Evolutionary conservation across 2,329 filamentous ascomycete genomes (phyloP), one percentile per base, ranked within the genome.

Genomic region (Ascosphaera acerosa): DNA sequence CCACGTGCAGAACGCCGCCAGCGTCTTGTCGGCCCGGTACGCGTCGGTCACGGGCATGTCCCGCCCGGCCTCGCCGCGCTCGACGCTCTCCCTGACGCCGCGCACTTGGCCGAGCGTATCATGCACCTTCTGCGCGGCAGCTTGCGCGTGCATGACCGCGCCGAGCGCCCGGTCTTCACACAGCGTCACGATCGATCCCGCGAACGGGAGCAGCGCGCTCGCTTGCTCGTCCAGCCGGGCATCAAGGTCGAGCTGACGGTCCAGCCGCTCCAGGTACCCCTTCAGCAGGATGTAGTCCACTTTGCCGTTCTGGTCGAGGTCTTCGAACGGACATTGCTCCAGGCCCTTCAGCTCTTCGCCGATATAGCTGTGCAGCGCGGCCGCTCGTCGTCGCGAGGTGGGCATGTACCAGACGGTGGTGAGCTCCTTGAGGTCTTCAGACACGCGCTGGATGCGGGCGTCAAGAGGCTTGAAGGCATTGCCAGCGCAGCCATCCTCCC

Each of bases 101-200:
- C 33, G 12, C 4, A 62, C 47, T 3, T 46, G 35, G 6, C 43
- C 43, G 4, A 40, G 41, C 3, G 53, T 46, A 2, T 47, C 40
- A 18, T 54, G 44, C 2, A 68, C 43, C 16, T 48, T 43, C 16
- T 50, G 40, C 0, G 62, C 64, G 1, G 55, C 45, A 10, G 47
- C 40, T 36, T 60, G 47, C 0, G 54, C 51, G 3, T 57, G 46
- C 14, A 64, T 44, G 2, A 52, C 47, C 19, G 50, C 43, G 6
- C 61, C 54, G 10, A 51, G 43, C 37, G 62, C 55, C 9, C 61
- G 55, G 4, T 48, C 49, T 38, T 64, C 61, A 34, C 55, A 58
- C n/a, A 65, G 46, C 3, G 44, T 39, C 3, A 55, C 44, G 18
- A 67, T 45, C 1, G 41, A 41, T 2, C 41, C 28, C 0, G 54